Conservation (phyloP, 2,329 filamentous ascomycete genomes). For the Exophiala phaeomuriformis region DNA sequence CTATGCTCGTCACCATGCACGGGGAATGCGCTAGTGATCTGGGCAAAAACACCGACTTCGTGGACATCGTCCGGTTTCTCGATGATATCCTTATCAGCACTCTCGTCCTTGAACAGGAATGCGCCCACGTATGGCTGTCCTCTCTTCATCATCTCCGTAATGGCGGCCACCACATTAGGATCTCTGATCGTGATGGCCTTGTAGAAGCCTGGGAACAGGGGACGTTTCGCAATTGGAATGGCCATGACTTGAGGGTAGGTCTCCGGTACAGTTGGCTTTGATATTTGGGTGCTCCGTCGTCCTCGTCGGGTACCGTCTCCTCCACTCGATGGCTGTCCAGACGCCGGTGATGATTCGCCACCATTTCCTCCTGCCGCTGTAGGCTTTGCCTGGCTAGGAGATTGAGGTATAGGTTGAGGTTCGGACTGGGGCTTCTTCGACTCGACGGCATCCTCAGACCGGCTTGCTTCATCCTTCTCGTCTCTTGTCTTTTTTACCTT, state of each 20-base stretch:
- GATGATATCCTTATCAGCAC: constrained; percentile 88
- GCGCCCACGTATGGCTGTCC: constrained; percentile 96
- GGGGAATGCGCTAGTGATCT: constrained; percentile 93
- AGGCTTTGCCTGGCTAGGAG: constrained; percentile 41
- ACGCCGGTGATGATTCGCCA: constrained; percentile 39
- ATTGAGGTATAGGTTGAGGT: constrained; percentile 37
- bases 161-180: constrained; percentile 80
- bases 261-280: constrained; percentile 85
- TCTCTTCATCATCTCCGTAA: constrained; percentile 92
- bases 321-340: constrained; percentile 32
- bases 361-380: constrained; percentile 30
- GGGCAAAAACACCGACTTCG: constrained; percentile 92
- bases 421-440: constrained; percentile 45
- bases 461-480: constrained; percentile 32
- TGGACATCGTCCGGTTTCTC: constrained; percentile 85
- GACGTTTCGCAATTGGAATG: constrained; percentile 87
- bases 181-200: constrained; percentile 97
- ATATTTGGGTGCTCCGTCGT: constrained; percentile 61
- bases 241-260: constrained; percentile 97
- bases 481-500: constrained; percentile 43
- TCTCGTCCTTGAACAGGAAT: constrained; percentile 94
- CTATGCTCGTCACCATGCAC: constrained; percentile 77
- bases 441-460: constrained; percentile 31
- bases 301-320: constrained; percentile 61
- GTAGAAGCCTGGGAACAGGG: constrained; percentile 95